Evolutionary conservation across 768 basidiomycete genomes (phyloP).

Genomic region (Amanita brunnescens): DNA sequence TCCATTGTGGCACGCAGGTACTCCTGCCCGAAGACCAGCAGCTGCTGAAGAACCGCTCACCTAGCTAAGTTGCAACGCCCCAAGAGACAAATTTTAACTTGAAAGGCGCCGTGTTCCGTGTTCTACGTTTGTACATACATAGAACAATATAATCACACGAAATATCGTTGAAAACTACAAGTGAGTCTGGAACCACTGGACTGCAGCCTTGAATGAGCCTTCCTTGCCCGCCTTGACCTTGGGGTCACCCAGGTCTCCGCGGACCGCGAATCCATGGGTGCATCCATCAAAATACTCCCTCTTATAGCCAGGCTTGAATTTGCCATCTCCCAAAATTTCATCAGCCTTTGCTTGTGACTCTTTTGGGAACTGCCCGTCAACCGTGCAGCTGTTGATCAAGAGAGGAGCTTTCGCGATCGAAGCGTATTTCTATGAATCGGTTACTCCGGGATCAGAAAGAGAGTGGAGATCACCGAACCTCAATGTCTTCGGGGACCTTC

Average conservation of each 20-base stretch:
- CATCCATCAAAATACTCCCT: constrained; percentile 40
- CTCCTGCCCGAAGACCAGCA: too few species aligned
- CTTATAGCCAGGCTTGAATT: constrained; percentile 42
- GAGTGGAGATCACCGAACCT: constrained; percentile 28
- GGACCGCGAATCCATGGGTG: constrained; percentile 48
- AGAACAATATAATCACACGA: not conserved
- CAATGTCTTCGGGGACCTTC: constrained; percentile 48
- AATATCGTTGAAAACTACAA: not conserved
- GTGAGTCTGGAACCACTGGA: constrained; percentile 37
- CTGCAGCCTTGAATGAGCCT: constrained; percentile 48
- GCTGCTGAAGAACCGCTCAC: too few species aligned
- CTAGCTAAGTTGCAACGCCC: too few species aligned
- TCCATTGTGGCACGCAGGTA: too few species aligned
- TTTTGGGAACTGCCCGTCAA: constrained; percentile 41
- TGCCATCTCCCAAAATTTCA: constrained; percentile 37
- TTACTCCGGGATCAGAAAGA: not conserved
- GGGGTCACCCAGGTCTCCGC: constrained; percentile 40
- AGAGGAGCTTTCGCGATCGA: constrained; percentile 41
- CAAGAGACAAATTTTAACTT: too few species aligned
- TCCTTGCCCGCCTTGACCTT: constrained; percentile 55
- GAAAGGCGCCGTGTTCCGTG: too few species aligned
- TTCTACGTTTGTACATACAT: not conserved
- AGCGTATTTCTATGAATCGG: constrained; percentile 35
- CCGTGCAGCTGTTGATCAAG: constrained; percentile 59
- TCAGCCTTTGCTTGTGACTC: constrained; percentile 39